Evolutionary conservation across 2,329 filamentous ascomycete species (phyloP).

Genomic region (Ophiocordyceps robertsii): DNA sequence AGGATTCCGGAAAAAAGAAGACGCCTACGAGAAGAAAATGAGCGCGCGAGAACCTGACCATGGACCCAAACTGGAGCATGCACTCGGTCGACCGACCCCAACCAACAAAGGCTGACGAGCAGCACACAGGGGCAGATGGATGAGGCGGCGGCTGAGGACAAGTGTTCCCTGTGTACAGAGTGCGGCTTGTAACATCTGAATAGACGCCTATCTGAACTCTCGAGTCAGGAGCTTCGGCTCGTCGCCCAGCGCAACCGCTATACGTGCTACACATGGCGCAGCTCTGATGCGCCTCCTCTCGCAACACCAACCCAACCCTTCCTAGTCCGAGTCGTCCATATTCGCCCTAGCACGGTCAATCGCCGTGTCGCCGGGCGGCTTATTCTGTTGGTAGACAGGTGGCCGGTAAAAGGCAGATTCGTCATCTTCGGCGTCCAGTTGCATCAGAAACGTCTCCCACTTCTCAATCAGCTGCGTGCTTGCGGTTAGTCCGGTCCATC

Average conservation of each 20-base stretch:
- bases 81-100: neutral
- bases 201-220: slow-evolving; percentile 11
- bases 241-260: neutral
- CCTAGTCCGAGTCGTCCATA: slow-evolving; percentile 46
- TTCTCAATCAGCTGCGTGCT: slow-evolving; percentile 54
- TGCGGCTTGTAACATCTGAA: slow-evolving; percentile 22
- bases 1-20: slow-evolving; percentile 25
- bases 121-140: slow-evolving; percentile 3
- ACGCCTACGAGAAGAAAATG: slow-evolving; percentile 34
- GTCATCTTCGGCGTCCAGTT: slow-evolving; percentile 87
- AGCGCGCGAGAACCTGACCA: neutral
- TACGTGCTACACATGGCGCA: neutral
- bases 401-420: slow-evolving; percentile 54
- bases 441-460: slow-evolving; percentile 97
- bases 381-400: slow-evolving; percentile 38
- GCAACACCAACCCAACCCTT: neutral
- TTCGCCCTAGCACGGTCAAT: slow-evolving; percentile 45
- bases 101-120: neutral
- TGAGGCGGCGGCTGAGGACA: neutral
- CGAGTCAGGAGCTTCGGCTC: neutral
- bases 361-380: slow-evolving; percentile 41
- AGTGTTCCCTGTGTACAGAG: slow-evolving; percentile 19
- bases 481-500: slow-evolving; percentile 7
- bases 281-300: slow-evolving; percentile 1
- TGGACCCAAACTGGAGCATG: neutral